Evolutionary conservation across 768 basidiomycete species (phyloP).

Genomic region (Agaricus subrufescens): DNA sequence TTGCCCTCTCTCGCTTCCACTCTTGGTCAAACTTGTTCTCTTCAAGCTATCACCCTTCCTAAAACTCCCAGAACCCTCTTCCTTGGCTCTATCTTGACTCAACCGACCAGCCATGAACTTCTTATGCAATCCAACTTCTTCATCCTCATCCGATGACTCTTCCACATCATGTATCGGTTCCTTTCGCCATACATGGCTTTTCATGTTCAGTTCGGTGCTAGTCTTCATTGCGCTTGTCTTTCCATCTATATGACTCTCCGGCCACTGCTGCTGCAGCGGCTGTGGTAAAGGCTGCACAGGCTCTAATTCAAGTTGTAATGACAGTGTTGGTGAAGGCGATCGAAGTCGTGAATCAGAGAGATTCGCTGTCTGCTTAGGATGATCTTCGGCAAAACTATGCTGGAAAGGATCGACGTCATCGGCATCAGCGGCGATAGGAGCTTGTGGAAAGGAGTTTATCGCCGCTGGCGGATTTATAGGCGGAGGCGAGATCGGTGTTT

Average conservation of each 20-base stretch:
- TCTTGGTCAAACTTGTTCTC: neutral
- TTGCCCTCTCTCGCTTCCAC: slow-evolving; percentile 13
- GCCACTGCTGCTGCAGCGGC: neutral
- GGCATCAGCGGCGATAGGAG: slow-evolving; percentile 20
- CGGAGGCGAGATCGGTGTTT: neutral
- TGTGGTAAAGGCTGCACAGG: neutral
- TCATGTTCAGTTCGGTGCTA: slow-evolving; percentile 39
- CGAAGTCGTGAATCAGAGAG: slow-evolving; percentile 3
- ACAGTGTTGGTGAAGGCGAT: slow-evolving; percentile 12
- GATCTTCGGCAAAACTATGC: slow-evolving; percentile 23
- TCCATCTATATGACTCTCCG: slow-evolving; percentile 19
- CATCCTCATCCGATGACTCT: slow-evolving; percentile 9
- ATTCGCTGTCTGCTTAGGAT: neutral
- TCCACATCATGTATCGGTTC: slow-evolving; percentile 14
- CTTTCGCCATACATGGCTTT: slow-evolving; percentile 27
- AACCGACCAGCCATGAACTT: slow-evolving; percentile 5
- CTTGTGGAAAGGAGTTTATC: slow-evolving; percentile 1
- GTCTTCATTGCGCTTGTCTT: slow-evolving; percentile 30
- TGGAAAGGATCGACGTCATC: slow-evolving; percentile 40
- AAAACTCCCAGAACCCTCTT: slow-evolving; percentile 2
- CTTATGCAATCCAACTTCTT: slow-evolving; percentile 10
- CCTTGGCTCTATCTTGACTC: slow-evolving; percentile 1
- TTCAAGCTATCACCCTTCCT: slow-evolving; percentile 1
- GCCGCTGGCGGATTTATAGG: neutral
- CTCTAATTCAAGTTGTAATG: slow-evolving; percentile 5